Conservation (phyloP, 2,329 filamentous ascomycete genomes). For the Colletotrichum graminicola region DNA sequence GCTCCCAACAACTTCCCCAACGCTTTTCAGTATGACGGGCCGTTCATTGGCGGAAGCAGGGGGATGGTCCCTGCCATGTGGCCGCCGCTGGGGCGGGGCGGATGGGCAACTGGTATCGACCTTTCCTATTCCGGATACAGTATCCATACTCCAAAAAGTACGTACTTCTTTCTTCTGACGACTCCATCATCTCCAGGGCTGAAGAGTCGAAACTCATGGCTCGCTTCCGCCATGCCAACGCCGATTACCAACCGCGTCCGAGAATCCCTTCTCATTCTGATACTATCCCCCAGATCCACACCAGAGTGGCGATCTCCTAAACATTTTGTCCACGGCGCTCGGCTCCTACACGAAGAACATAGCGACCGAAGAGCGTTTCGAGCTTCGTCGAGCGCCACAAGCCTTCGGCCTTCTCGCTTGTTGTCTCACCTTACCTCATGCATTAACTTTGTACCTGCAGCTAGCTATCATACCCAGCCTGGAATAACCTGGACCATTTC, state of each 20-base stretch:
- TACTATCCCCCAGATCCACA: slow-evolving; percentile 2
- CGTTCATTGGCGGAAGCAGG: slow-evolving; percentile 33
- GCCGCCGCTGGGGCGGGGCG: slow-evolving; percentile 35
- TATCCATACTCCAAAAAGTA: background rate
- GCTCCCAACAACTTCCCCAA: slow-evolving; percentile 42
- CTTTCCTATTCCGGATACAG: slow-evolving; percentile 8
- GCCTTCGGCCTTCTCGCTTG: background rate
- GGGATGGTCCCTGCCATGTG: slow-evolving; percentile 33
- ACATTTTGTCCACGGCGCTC: slow-evolving; percentile 2
- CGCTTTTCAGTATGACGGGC: slow-evolving; percentile 37
- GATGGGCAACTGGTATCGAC: slow-evolving; percentile 34
- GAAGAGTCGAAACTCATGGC: slow-evolving; percentile 7
- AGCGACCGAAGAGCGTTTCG: slow-evolving; percentile 21
- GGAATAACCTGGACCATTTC: background rate
- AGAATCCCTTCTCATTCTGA: background rate
- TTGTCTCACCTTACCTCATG: slow-evolving; percentile 18
- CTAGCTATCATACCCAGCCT: background rate
- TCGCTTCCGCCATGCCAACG: background rate
- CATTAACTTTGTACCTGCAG: slow-evolving; percentile 38
- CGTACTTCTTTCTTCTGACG: slow-evolving; percentile 13
- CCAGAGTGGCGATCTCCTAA: slow-evolving; percentile 3
- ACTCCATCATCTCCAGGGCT: slow-evolving; percentile 25
- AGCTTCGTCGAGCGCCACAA: slow-evolving; percentile 18
- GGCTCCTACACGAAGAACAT: slow-evolving; percentile 9
- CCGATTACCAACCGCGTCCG: background rate